phyloP scores from a whole-genome alignment of 495 filamentous ascomycete species.

The Penicillium steckii region DNA sequence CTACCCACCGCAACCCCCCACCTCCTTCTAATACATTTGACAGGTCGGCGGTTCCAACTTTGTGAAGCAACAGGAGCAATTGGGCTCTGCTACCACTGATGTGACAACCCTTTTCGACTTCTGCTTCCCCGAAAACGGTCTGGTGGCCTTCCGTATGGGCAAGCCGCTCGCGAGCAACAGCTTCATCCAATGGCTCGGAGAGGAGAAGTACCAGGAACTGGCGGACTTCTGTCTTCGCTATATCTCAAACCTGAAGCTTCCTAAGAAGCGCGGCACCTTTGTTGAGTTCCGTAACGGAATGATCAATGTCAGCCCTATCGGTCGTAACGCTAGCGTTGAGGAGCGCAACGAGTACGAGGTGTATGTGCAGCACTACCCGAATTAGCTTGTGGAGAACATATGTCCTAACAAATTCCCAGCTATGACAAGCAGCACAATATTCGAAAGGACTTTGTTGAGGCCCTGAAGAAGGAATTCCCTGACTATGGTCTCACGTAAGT shows the following conservation, averaged over 20 bases:
- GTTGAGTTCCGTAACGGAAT: constrained; percentile 96
- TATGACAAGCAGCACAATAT: constrained; percentile 78
- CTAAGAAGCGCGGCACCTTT: constrained; percentile 92
- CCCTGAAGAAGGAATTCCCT: constrained; percentile 75
- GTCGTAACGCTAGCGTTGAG: constrained; percentile 78
- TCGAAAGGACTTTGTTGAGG: constrained; percentile 67
- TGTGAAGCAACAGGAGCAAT: constrained; percentile 92
- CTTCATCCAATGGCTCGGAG: constrained; percentile 90
- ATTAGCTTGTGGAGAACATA: no score
- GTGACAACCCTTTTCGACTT: constrained; percentile 89
- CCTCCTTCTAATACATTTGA: constrained; percentile 11
- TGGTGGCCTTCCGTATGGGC: constrained; percentile 85
- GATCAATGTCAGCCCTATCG: constrained; percentile 91
- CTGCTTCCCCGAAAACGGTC: constrained; percentile 93
- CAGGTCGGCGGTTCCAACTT: constrained; percentile 80
- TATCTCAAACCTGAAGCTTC: constrained; percentile 79
- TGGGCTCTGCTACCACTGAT: constrained; percentile 60
- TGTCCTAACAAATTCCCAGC: no score
- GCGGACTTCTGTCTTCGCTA: constrained; percentile 85
- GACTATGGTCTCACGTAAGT: constrained; percentile 83
- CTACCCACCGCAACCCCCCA: neutral
- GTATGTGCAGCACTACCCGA: no score
- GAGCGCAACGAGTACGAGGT: constrained; percentile 78
- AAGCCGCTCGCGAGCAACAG: constrained; percentile 64
- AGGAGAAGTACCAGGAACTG: constrained; percentile 86